phyloP scores from a whole-genome alignment of 2,329 filamentous ascomycete species.

The Alternaria sp. region DNA sequence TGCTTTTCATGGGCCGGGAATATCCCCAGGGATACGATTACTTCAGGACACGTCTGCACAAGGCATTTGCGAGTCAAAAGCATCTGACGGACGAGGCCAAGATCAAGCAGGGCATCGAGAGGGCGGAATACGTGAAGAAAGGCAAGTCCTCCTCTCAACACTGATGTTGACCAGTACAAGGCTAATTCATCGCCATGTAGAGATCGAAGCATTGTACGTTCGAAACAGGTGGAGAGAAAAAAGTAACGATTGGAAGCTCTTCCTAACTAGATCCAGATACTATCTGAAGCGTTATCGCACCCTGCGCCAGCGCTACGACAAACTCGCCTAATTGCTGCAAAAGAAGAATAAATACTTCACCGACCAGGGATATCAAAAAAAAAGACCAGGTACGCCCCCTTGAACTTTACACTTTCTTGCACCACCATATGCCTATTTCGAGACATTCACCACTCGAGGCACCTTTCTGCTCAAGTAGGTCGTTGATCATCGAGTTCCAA shows the following conservation, averaged over 20 bases:
- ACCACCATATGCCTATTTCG: constrained; percentile 72
- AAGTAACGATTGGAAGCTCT: constrained; percentile 3
- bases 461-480: constrained; percentile 80
- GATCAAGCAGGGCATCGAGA: constrained; percentile 77
- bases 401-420: constrained; percentile 60
- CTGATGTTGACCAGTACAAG: neutral
- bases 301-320: constrained; percentile 79
- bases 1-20: constrained; percentile 82
- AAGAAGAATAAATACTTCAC: constrained; percentile 8
- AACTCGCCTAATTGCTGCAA: constrained; percentile 27
- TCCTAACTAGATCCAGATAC: constrained; percentile 66
- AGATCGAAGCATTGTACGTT: constrained; percentile 89
- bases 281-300: constrained; percentile 92
- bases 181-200: constrained; percentile 56
- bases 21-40: constrained; percentile 87
- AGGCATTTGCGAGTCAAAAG: constrained; percentile 82
- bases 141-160: constrained; percentile 60
- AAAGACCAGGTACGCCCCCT: constrained; percentile 32
- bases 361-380: constrained; percentile 39
- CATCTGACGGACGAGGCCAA: constrained; percentile 73
- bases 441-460: constrained; percentile 86
- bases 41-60: constrained; percentile 82
- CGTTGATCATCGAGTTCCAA: constrained; percentile 85
- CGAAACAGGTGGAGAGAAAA: constrained; percentile 7
- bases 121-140: constrained; percentile 90